phyloP scores from a whole-genome alignment of 208 protist genomes.

The Porcisia deanei region DNA sequence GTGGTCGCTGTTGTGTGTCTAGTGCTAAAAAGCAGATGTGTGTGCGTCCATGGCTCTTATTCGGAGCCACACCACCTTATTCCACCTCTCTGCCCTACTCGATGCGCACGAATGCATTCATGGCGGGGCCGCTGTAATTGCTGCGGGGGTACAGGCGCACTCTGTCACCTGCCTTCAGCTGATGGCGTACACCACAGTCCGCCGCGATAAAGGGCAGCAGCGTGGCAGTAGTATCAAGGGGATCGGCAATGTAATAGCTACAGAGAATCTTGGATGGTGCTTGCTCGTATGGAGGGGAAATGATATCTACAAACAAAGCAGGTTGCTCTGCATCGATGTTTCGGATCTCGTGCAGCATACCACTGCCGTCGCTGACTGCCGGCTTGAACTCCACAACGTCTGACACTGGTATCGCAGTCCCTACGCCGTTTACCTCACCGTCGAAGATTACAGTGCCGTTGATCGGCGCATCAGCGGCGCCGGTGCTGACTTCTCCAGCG shows the following conservation, averaged over 20 bases:
- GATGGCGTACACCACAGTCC: slow-evolving; percentile 24
- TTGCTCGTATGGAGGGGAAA: slow-evolving; percentile 64
- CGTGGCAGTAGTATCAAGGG: neutral
- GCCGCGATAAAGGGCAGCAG: neutral
- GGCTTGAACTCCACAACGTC: slow-evolving; percentile 9
- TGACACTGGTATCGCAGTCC: neutral
- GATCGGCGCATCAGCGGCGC: neutral
- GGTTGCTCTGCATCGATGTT: slow-evolving; percentile 48
- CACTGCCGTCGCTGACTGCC: slow-evolving; percentile 24
- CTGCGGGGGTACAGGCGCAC: slow-evolving; percentile 38
- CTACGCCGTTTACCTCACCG: slow-evolving; percentile 24
- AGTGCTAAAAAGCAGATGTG: neutral
- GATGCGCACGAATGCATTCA: slow-evolving; percentile 50
- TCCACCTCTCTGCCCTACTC: neutral
- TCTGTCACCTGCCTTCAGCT: slow-evolving; percentile 23
- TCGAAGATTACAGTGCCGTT: slow-evolving; percentile 18
- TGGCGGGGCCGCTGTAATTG: slow-evolving; percentile 33
- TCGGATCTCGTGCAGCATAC: slow-evolving; percentile 64
- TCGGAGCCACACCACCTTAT: neutral
- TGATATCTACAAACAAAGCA: slow-evolving; percentile 74
- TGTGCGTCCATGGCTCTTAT: neutral
- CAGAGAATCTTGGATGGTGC: slow-evolving; percentile 47
- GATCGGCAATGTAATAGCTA: slow-evolving; percentile 50
- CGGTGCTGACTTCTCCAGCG: neutral
- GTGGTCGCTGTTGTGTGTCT: neutral